Evolutionary conservation across 257 asterid genomes (phyloP), one percentile per base, ranked within the genome.

Genomic region (Gentiana macrophylla): DNA sequence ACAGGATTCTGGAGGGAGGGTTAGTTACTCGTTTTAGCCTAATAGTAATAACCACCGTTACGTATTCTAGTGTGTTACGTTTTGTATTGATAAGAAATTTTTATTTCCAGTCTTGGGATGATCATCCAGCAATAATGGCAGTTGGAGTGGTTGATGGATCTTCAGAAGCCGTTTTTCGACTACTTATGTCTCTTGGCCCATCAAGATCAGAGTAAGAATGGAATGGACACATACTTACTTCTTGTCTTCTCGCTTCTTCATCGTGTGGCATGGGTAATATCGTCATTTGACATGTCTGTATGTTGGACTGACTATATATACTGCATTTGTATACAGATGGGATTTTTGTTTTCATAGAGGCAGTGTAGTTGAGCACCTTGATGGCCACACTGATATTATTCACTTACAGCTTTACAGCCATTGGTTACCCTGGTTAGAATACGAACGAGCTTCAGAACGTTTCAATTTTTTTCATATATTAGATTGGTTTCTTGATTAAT

Each of bases 111-210:
- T 52, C 1, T 37, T 76, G 87, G 94, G 93, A 73, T 50, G 74
- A 67, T 67, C 83, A 74, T 70, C 93, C 97, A 10, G 97, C 97
- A 70, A 80, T 89, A 68, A 89, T 89, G 97, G 94, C 93, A 33
- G 95, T 86, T 72, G 97, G 97, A 65, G 94, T 86, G 60, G 77
- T 86, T 65, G 94, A 86, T 64, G 95, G 84, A 59, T 73, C 87
- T 64, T 86, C 97, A 48, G 97, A 89, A 77, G 92, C 95, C 62
- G 75, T 84, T 76, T 89, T 86, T 60, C 94, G 82, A 67, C 84
- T 89, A 12, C 86, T 89, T 50, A 79, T 89, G 93, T 89, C 97
- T 61, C 93, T 89, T 74, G 94, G 95, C 74, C 81, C 90, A 73
- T 89, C 92, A 59, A 86, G 97, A 84, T 78, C 94, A 45, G 95